Evolutionary conservation across 2,329 filamentous ascomycete species (phyloP), one percentile per base, ranked within the genome.

Genomic region (Sordariomycetes sp.): DNA sequence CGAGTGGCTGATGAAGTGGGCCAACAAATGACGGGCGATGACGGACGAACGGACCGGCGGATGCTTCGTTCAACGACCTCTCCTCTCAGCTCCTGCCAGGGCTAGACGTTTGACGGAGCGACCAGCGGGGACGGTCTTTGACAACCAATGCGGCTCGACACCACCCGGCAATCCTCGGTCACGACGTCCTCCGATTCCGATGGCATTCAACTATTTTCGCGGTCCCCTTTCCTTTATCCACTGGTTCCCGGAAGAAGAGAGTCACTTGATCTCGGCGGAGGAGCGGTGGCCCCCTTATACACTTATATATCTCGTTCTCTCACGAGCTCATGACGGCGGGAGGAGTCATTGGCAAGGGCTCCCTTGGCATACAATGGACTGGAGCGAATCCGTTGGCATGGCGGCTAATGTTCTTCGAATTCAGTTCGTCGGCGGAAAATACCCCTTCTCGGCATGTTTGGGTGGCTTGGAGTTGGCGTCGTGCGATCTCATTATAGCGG

Each of bases 1-100:
- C 66, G 89, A 96, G 71, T 99, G 94, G 89, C 79, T 99, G 70
- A 93, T 99, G 72, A 93, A 91, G 65, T 88, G 89, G 71, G 87
- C 91, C 62, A 58, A 58, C 51, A 90, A 80, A 69, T 86, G 86
- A 74, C 32, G 16, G 53, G 53, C 35, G 53, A 16, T 24, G 16
- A 25, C 52, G n/a, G 52, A 18, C 22, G 11, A 24, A 24, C 46
- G 20, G n/a, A 22, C n/a, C n/a, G 18, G 37, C 4, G 14, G 18
- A n/a, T 43, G 14, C 18, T 20, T 50, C 18, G 40, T n/a, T 46
- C 2, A 46, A 16, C n/a, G 40, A n/a, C 20, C 22, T 22, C 46
- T 50, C 11, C 20, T 50, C 46, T 22, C 46, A n/a, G 3, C 46
- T 50, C n/a, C n/a, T 24, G 10, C n/a, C 46, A 50, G 12, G 46